Base-by-base conservation (phyloP, 225 moss, liverwort and hornwort genomes). In the Pseudisothecium myosuroides region DNA sequence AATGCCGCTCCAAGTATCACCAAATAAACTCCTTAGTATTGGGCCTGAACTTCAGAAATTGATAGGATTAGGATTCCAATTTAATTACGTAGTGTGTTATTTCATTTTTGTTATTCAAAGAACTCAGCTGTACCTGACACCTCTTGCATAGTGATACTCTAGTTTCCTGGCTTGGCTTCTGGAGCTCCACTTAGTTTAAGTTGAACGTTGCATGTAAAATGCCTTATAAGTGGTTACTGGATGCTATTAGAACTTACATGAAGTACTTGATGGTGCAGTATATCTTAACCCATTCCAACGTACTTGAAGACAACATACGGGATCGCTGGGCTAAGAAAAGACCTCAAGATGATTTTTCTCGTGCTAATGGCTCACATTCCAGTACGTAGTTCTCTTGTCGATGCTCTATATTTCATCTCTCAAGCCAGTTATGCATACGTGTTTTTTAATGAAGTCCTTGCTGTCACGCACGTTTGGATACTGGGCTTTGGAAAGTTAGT, bases 251-350 rank as follows among this genome's bases (percentile, higher is more conserved):
- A 81, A 60, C 71, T 91, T 34, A 89, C 34, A 85, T 89, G 52
- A 63, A 89, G 65, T 58, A 50, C 79, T 89, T 81, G 80, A 66
- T 92, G 89, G n/a, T 93, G 93, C 94, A 96, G 96, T 94, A 96
- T 80, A 92, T 96, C 60, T 92, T 95, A 71, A 89, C 90, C 58
- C 98, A 97, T 89, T 91, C 92, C 79, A 94, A 95, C 68, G 55
- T 92, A 71, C 94, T 98, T 83, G 96, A 97, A 93, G 95, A 91
- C 89, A 95, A 95, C 68, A 92, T 96, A 83, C 95, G 94, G 90
- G 96, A 96, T 88, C 96, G 90, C 49, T 98, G 98, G 98, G 83
- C 96, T 91, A 91, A 90, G 89, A 96, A 95, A 91, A 95, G 96
- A 91, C 98, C 97, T 63, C 96, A 94, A 90, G 97, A 97, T 91